Base-by-base conservation (phyloP, 2,329 filamentous ascomycete species). In the Pseudogymnoascus sp. region DNA sequence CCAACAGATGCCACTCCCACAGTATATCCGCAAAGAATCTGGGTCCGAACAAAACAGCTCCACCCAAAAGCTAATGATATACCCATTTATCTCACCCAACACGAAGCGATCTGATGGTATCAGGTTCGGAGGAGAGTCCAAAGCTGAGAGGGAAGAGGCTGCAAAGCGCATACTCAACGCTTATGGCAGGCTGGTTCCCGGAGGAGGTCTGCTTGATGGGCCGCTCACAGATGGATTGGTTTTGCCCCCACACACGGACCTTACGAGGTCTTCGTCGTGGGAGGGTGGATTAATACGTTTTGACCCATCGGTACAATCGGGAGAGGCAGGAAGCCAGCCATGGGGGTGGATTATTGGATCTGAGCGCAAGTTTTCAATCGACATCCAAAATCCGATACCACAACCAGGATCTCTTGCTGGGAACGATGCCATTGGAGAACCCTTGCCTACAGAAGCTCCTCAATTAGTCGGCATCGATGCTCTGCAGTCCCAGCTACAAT, bases 171-270 rank as follows among this genome's bases (percentile, higher is more conserved):
- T 96, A 64, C 83, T 84, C 64, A 81, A 86, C 9, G 81, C 90
- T 2, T 94, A 94, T 67, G 82, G 84, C 18, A 80, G 78, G 30
- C 71, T 77, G 30, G 81, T 78, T 37, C 77, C 72, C 8, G 70
- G 76, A 0, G 81, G 82, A 20, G 85, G 88, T 1, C 73, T 97
- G 16, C 77, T 97, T 1, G 83, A 89, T 61, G 94, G 94, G 0
- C 91, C 94, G 4, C 72, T 99, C 58, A 97, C 92, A 0, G 91
- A 99, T 72, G 92, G 93, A 2, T 88, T 93, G 75, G 75, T 97
- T 12, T 75, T 99, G 18, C 80, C 79, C 60, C 78, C 80, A 62
- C 84, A 76, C 20, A 76, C 81, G n/a, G 79, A 70, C 61, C 68
- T 75, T 66, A 77, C 72, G 59, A 37, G 57, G 20, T 80, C 77